Base-by-base conservation (phyloP, 1,284 basidiomycete genomes). In the Cerioporus squamosus region DNA sequence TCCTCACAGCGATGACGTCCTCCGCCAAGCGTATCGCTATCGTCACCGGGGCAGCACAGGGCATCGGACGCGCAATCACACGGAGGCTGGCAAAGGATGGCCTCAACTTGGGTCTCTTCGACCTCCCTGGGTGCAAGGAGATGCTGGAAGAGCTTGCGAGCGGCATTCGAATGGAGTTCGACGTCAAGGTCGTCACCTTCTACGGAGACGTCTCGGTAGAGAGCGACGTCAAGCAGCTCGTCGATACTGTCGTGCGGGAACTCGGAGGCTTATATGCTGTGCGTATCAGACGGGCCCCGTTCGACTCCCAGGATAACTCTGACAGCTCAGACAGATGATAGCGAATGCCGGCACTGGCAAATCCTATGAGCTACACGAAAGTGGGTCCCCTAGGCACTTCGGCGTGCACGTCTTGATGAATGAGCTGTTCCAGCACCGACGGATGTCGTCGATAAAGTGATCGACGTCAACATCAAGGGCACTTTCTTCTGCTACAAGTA, bases 401-500 rank as follows among this genome's bases (percentile, higher is more conserved):
- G 18, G 36, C 8, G 6, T 10, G 36, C 8, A 15, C 22, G 4
- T 3, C n/a, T 12, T 24, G 39, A 40, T 17, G 6, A 6, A 5
- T 15, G 39, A 18, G n/a, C n/a, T 20, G 17, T 42, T 20, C 40
- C 40, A 64, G 62, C 59, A 1, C 49, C 62, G 18, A 53, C 54
- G 23, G 62, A 57, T n/a, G 51, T 53, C n/a, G 23, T 63, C 26
- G 70, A 73, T 57, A 57, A 58, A 33, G 39, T 70, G 7, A 51
- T 65, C 52, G 44, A 53, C 43, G 56, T 71, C 51, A 72, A 72
- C 64, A 52, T 69, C 24, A 64, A 64, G 29, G 70, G 72, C 39
- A 64, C 68, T n/a, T 66, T 71, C 48, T 60, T 70, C 20, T 69
- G 62, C 57, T 74, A 72, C 61, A 71, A 72, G 62, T 63, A 68